These are phyloP conservation scores for Parathielavia appendiculata DNA, from an alignment of 495 filamentous ascomycete species.

Conservation along the genomic window DNA sequence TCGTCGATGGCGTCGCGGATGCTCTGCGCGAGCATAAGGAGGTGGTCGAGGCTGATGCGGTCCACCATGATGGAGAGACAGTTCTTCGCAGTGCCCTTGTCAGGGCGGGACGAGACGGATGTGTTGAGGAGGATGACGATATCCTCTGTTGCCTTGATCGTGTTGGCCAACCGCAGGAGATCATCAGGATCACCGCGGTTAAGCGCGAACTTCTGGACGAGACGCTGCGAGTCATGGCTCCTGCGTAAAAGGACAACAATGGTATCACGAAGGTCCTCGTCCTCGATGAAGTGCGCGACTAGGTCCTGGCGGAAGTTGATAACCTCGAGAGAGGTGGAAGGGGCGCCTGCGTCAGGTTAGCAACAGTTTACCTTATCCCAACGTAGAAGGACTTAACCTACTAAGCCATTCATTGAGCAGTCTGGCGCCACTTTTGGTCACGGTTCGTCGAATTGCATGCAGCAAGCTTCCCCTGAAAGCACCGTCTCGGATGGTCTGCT, in stretches of 20 bases:
- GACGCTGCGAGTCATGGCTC: constrained; percentile 79
- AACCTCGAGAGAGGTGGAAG: constrained; percentile 72
- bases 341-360: constrained; percentile 50
- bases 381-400: constrained; percentile 32
- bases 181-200: constrained; percentile 94
- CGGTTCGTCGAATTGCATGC: constrained; percentile 80
- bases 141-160: constrained; percentile 70
- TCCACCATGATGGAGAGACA: constrained; percentile 51
- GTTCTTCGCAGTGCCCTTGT: constrained; percentile 12
- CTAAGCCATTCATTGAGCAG: constrained; percentile 78
- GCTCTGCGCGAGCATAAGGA: constrained; percentile 58
- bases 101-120: background rate
- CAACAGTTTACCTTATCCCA: background rate
- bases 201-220: constrained; percentile 88
- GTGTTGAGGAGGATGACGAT: constrained; percentile 48
- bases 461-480: constrained; percentile 73
- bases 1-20: constrained; percentile 85
- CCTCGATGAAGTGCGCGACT: constrained; percentile 63
- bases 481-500: constrained; percentile 73
- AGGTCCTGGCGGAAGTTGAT: constrained; percentile 81
- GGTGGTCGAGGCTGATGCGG: constrained; percentile 64
- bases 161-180: constrained; percentile 72
- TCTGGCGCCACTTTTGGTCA: constrained; percentile 83
- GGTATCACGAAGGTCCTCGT: constrained; percentile 59
- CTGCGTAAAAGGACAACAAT: constrained; percentile 62